Percentiles rank a stretch among this genome's conserved stretches.
phyloP scores from a whole-genome alignment of 2,329 filamentous ascomycete genomes.

The Volutella citrinella region DNA sequence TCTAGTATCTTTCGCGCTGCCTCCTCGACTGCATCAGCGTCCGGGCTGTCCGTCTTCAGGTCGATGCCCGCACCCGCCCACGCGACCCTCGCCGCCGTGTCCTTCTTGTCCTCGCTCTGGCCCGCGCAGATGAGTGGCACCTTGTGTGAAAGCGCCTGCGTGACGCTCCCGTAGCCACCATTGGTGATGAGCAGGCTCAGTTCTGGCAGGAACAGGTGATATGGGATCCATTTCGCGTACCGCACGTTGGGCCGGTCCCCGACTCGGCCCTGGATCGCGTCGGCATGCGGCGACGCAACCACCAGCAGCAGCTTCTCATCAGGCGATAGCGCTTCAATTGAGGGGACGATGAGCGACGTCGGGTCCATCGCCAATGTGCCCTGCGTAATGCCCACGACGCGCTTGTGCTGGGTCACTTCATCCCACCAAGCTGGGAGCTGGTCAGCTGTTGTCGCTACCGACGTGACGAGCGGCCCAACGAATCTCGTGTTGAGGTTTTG shows the following conservation, averaged over 20 bases:
- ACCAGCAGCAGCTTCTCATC: constrained; percentile 29
- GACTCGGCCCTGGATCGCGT: constrained; percentile 21
- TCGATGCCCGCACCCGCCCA: constrained; percentile 34
- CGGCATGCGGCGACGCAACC: constrained; percentile 29
- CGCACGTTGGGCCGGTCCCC: constrained; percentile 25
- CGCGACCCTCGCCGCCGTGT: constrained; percentile 31
- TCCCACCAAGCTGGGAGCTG: constrained; percentile 33
- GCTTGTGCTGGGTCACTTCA: constrained; percentile 22
- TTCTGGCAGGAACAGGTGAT: constrained; percentile 32
- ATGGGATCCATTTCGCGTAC: constrained; percentile 34
- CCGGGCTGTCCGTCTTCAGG: constrained; percentile 33
- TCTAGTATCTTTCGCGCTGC: constrained; percentile 25
- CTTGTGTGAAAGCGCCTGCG: constrained; percentile 32
- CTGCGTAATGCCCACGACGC: constrained; percentile 36
- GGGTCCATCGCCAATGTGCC: constrained; percentile 37
- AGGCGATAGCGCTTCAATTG: constrained; percentile 30
- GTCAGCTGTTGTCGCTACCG: constrained; percentile 4
- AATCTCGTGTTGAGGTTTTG: constrained; percentile 22
- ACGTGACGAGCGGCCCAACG: constrained; percentile 34
- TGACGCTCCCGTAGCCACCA: constrained; percentile 36
- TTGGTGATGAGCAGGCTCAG: constrained; percentile 34
- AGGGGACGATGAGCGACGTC: constrained; percentile 34
- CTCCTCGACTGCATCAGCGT: constrained; percentile 19
- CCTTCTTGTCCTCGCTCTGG: constrained; percentile 35
- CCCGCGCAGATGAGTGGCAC: constrained; percentile 35